Base-by-base conservation (phyloP, 306 rosid species). In the Amphicarpaea edgeworthii region DNA sequence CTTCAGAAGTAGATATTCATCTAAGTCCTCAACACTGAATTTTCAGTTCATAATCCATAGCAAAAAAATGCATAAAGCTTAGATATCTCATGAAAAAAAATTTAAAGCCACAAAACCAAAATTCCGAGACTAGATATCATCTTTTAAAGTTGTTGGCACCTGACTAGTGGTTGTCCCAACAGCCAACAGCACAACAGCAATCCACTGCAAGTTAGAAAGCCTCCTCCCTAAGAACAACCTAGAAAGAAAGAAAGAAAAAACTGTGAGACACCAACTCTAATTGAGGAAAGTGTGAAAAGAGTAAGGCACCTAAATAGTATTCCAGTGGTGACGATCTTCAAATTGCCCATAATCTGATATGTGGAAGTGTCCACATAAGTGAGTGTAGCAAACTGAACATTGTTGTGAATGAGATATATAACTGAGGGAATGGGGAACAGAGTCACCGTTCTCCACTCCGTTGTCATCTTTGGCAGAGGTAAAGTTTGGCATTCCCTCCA, bases 91-190 rank as follows among this genome's bases (percentile, higher is more conserved):
- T 45, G 28, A 41, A 34, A 28, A 65, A 54, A 59, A 68, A 41
- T 8, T 38, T 26, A 16, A 65, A 75, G 16, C 37, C 70, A 64
- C 32, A 17, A 40, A 64, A 64, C 2, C 50, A 64, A 64, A 19
- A 15, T 30, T n/a, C 21, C 6, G 23, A 32, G 23, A n/a, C 6
- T n/a, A n/a, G n/a, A n/a, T n/a, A n/a, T n/a, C n/a, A n/a, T 8
- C 28, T 17, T 1, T 5, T 7, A 4, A 63, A 64, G 11, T 11
- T 10, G 5, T 23, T 23, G 12, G 67, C 50, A 91, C 96, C 96
- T 94, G 98, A 87, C 98, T 94, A 26, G 97, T 92, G 87, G 98
- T 94, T 66, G 98, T 88, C 80, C 97, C 98, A 55, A 94, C 87
- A 75, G 98, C 98, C 89, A 94, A 81, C 26, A 94, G 57, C 79